These are phyloP conservation scores for Achlya hypogyna DNA, from an alignment of 352 stramenopile genomes.

Conservation along the genomic window DNA sequence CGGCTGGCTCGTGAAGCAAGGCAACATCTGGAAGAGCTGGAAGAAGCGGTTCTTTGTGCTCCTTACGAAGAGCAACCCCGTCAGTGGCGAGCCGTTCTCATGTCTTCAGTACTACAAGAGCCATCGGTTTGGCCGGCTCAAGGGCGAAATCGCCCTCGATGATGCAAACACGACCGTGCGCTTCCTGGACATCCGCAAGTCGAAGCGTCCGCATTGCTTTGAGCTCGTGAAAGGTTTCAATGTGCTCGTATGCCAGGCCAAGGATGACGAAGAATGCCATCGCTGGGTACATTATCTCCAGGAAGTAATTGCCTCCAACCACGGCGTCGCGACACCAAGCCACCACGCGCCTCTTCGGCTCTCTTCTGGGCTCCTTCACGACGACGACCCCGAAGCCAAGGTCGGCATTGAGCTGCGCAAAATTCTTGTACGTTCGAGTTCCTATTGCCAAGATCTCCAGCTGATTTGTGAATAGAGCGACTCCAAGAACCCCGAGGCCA, in stretches of 20 bases:
- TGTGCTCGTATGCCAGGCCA: constrained; percentile 66
- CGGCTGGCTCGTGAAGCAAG: constrained; percentile 31
- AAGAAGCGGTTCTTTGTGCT: constrained; percentile 82
- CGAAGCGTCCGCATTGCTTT: constrained; percentile 78
- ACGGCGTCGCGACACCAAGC: constrained; percentile 26
- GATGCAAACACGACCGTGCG: constrained; percentile 56
- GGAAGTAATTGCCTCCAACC: constrained; percentile 31
- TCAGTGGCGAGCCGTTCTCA: constrained; percentile 57
- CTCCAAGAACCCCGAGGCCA: constrained; percentile 8
- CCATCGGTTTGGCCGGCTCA: constrained; percentile 68
- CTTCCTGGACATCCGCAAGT: constrained; percentile 69
- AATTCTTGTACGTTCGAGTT: neutral
- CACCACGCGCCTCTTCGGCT: neutral
- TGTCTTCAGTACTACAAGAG: constrained; percentile 82
- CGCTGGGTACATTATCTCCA: constrained; percentile 78
- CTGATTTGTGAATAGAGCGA: no score
- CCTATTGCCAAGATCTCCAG: neutral
- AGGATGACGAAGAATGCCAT: constrained; percentile 78
- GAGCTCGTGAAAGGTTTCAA: constrained; percentile 63
- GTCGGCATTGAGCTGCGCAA: constrained; percentile 9
- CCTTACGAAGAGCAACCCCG: constrained; percentile 63
- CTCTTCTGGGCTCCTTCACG: neutral
- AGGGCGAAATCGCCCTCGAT: constrained; percentile 66
- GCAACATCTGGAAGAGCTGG: constrained; percentile 60
- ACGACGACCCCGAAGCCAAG: constrained; percentile 3